phyloP scores from a whole-genome alignment of 2,329 filamentous ascomycete genomes.

The Tolypocladium paradoxum region DNA sequence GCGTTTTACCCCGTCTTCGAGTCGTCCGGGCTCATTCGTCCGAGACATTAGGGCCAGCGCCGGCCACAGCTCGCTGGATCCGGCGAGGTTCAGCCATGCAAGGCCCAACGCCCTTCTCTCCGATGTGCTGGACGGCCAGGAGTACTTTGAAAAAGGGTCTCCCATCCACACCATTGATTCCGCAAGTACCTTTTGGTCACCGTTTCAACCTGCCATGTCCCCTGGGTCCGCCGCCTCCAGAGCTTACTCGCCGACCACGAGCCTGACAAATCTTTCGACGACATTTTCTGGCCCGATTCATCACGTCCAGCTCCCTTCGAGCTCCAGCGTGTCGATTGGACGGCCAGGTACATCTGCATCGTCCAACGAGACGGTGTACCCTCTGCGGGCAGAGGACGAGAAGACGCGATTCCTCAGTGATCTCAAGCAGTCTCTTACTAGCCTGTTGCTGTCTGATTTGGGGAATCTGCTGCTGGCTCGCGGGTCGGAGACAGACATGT shows the following conservation, averaged over 20 bases:
- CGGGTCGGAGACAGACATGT: constrained; percentile 86
- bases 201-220: constrained; percentile 61
- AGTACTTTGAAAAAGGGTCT: constrained; percentile 59
- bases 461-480: constrained; percentile 76
- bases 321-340: constrained; percentile 35
- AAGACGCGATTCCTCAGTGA: constrained; percentile 71
- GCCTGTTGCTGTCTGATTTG: constrained; percentile 78
- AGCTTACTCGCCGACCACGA: constrained; percentile 51
- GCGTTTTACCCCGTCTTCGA: constrained; percentile 30
- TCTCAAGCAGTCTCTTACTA: constrained; percentile 69
- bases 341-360: constrained; percentile 57
- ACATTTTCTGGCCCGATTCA: constrained; percentile 34
- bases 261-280: constrained; percentile 44
- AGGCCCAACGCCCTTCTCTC: constrained; percentile 46
- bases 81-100: constrained; percentile 51
- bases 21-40: constrained; percentile 39
- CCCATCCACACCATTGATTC: constrained; percentile 65
- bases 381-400: constrained; percentile 52
- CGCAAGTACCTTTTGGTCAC: constrained; percentile 78
- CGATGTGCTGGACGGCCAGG: constrained; percentile 58
- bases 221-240: constrained; percentile 48
- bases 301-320: constrained; percentile 30
- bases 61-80: constrained; percentile 61
- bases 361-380: constrained; percentile 55
- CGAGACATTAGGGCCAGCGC: constrained; percentile 51